Evolutionary conservation across 2,329 filamentous ascomycete genomes (phyloP), one percentile per base, ranked within the genome.

Genomic region (Curvularia sp.): DNA sequence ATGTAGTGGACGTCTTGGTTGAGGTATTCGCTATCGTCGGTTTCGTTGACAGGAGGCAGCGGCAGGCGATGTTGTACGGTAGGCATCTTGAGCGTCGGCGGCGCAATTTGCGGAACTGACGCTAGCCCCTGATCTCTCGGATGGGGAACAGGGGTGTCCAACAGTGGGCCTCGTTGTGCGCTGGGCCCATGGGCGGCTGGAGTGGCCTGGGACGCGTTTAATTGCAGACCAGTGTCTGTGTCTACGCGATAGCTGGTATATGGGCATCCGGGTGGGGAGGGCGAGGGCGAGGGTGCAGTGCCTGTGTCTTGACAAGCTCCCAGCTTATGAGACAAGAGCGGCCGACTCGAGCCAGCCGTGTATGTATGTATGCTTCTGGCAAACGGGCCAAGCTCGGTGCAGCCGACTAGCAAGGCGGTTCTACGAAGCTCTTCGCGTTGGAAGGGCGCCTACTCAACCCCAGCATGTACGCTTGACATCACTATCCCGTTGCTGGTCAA

Each of bases 31-130:
- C 45, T 48, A 9, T 61, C 51, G 43, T 46, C 56, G 32, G 50
- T 55, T 48, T 59, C 39, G 53, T 56, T 63, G 48, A 48, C 57
- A 56, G 53, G 61, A 60, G 54, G 48, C 50, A 57, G 56, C 48
- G 50, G 58, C 52, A 65, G 60, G 43, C 65, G 66, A 53, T 72
- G 69, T 36, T 63, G 65, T 56, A 65, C 66, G 19, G 69, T 67
- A 54, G 69, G 70, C 69, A 73, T 73, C 58, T 65, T 54, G 60
- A 63, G 52, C 50, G 52, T 55, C 34, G 55, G 43, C 59, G 52
- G 57, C 53, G 70, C 65, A 74, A 73, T 75, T 70, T 73, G 71
- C 55, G 71, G 71, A 67, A 21, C 36, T 55, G 32, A 30, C 56
- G 56, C 56, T 59, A 59, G 47, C 56, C 56, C 56, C 56, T 58